Evolutionary conservation across 78 protist genomes (phyloP).

Genomic region (Dictyostelium purpureum): DNA sequence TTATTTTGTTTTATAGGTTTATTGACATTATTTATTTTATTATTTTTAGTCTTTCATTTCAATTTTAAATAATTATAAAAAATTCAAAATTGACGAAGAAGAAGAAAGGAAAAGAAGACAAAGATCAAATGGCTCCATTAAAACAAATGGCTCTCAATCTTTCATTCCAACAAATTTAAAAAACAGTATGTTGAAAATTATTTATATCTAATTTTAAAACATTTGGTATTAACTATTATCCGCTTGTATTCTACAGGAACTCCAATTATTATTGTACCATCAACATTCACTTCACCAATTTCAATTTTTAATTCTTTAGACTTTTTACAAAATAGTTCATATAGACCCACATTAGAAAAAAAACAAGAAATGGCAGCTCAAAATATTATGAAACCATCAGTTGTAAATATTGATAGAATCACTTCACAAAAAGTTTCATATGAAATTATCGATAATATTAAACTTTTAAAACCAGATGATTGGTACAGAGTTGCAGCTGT

Average conservation of each 20-base stretch:
- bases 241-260: conserved; percentile 5
- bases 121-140: neutral
- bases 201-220: neutral
- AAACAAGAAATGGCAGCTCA: conserved; percentile 40
- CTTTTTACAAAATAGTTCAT: conserved; percentile 27
- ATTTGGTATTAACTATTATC: neutral
- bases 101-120: conserved; percentile 12
- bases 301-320: conserved; percentile 52
- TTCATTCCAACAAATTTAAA: neutral
- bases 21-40: too few relatives aligned
- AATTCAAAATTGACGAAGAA: conserved; percentile 51
- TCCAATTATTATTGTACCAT: conserved; percentile 78
- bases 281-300: conserved; percentile 53
- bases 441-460: conserved; percentile 52
- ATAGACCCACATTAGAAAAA: conserved; percentile 41
- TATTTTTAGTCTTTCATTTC: neutral
- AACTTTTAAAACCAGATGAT: conserved; percentile 49
- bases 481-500: conserved; percentile 73
- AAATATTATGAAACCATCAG: conserved; percentile 37
- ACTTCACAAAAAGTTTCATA: conserved; percentile 32
- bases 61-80: conserved; percentile 36
- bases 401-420: conserved; percentile 28
- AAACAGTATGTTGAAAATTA: neutral
- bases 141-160: neutral
- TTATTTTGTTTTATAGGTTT: neutral